A percentile compares a stretch with the other conserved stretches of the same genome.
These are phyloP conservation scores for Cladosporium sp. DNA, from an alignment of 2,329 filamentous ascomycete genomes.

Conservation along the genomic window DNA sequence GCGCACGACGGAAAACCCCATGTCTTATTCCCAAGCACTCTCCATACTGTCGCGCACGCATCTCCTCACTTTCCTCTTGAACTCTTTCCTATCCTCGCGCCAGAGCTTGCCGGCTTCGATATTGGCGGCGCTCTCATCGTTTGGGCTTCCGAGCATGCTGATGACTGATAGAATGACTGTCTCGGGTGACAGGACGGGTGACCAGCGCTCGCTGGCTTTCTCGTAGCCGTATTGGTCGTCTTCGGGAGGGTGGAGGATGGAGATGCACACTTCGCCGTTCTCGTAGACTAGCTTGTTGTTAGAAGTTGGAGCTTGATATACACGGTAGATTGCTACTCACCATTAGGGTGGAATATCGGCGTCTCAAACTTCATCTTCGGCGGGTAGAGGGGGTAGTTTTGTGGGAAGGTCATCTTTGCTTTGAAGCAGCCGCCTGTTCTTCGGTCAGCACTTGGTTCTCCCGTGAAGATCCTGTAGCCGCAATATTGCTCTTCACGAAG, in stretches of 20 bases:
- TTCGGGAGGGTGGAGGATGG: conserved; percentile 90
- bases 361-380: conserved; percentile 83
- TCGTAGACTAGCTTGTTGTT: conserved; percentile 60
- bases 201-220: conserved; percentile 84
- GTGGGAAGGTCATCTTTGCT: conserved; percentile 76
- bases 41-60: conserved; percentile 80
- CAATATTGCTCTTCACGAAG: neutral
- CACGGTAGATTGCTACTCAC: conserved; percentile 40
- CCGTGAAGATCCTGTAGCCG: neutral
- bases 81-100: conserved; percentile 75
- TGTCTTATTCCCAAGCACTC: conserved; percentile 30
- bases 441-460: neutral
- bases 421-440: conserved; percentile 81
- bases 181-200: conserved; percentile 89
- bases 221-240: conserved; percentile 96
- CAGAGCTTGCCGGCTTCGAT: conserved; percentile 87
- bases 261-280: conserved; percentile 88
- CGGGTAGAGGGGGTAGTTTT: conserved; percentile 79
- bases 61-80: conserved; percentile 70
- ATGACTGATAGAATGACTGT: conserved; percentile 91
- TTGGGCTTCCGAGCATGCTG: conserved; percentile 85
- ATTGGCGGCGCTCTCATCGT: conserved; percentile 93
- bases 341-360: conserved; percentile 91
- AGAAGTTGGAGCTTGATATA: neutral
- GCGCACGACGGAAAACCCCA: neutral